Evolutionary conservation across 2,329 filamentous ascomycete species (phyloP).

Genomic region (Arachnopeziza araneosa): DNA sequence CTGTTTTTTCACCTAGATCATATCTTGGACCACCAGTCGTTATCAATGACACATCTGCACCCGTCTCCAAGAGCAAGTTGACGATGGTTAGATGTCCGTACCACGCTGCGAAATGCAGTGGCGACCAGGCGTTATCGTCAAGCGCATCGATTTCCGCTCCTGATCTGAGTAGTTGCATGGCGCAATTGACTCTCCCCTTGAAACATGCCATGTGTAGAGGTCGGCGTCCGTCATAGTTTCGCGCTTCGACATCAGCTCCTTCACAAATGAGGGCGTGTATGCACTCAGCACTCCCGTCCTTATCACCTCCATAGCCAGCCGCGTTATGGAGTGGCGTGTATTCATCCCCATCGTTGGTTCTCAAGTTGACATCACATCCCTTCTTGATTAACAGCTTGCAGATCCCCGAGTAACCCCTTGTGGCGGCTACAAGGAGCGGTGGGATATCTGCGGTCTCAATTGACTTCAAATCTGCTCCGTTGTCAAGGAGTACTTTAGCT

Average conservation of each 20-base stretch:
- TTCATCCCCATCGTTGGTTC: not conserved
- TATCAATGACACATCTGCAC: no score
- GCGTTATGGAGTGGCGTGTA: not conserved
- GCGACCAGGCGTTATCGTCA: not conserved
- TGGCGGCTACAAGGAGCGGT: slow-evolving; percentile 1
- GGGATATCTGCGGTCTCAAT: not conserved
- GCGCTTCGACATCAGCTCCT: not conserved
- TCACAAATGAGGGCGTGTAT: not conserved
- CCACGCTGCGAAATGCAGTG: not conserved
- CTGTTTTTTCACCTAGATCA: no score
- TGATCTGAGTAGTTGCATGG: not conserved
- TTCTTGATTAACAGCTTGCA: not conserved
- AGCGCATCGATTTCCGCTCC: not conserved
- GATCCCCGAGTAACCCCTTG: not conserved
- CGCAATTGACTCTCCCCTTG: not conserved
- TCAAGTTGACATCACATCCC: slow-evolving; percentile 1
- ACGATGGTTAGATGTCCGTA: no score
- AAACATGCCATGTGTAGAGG: slow-evolving; percentile 3
- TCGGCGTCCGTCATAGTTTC: not conserved
- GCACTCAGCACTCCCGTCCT: not conserved
- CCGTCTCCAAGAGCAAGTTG: no score
- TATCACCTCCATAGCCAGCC: not conserved
- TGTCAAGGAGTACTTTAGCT: not conserved
- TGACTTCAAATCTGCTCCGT: not conserved
- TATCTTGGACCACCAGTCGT: no score